phyloP scores from a whole-genome alignment of 352 stramenopile species.

The Phytophthora quininea region DNA sequence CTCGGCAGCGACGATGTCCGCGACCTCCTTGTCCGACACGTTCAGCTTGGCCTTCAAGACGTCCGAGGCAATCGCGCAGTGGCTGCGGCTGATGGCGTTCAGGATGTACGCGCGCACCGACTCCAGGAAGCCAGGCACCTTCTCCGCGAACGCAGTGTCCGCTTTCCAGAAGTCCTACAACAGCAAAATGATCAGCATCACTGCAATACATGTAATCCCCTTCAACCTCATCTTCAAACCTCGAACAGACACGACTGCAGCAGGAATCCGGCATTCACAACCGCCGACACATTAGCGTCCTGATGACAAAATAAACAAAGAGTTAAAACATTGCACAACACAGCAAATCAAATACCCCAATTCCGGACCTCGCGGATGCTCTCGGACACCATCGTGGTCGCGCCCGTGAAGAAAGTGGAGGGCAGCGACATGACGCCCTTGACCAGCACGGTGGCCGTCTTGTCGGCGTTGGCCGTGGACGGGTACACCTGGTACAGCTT shows the following conservation, averaged over 20 bases:
- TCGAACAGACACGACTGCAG: constrained; percentile 84
- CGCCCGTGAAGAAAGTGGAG: constrained; percentile 81
- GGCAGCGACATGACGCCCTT: constrained; percentile 74
- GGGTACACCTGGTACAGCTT: constrained; percentile 87
- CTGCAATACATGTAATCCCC: background rate
- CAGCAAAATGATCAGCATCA: constrained; percentile 2
- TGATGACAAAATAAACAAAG: constrained; percentile 24
- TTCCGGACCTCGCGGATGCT: constrained; percentile 62
- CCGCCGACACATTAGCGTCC: constrained; percentile 62
- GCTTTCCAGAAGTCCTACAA: constrained; percentile 76
- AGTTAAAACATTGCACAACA: background rate
- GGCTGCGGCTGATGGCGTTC: constrained; percentile 70
- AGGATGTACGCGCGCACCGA: constrained; percentile 82
- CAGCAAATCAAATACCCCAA: background rate
- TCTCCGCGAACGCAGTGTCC: constrained; percentile 61
- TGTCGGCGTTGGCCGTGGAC: constrained; percentile 50
- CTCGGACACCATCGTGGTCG: constrained; percentile 72
- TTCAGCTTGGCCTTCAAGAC: constrained; percentile 77
- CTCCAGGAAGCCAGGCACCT: constrained; percentile 72
- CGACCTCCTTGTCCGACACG: constrained; percentile 69
- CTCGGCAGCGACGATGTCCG: constrained; percentile 59
- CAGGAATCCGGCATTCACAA: constrained; percentile 64
- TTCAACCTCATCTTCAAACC: constrained; percentile 6
- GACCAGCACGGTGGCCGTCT: constrained; percentile 69
- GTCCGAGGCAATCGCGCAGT: constrained; percentile 62